Base-by-base conservation (phyloP, 257 asterid genomes). In the Striga asiatica region DNA sequence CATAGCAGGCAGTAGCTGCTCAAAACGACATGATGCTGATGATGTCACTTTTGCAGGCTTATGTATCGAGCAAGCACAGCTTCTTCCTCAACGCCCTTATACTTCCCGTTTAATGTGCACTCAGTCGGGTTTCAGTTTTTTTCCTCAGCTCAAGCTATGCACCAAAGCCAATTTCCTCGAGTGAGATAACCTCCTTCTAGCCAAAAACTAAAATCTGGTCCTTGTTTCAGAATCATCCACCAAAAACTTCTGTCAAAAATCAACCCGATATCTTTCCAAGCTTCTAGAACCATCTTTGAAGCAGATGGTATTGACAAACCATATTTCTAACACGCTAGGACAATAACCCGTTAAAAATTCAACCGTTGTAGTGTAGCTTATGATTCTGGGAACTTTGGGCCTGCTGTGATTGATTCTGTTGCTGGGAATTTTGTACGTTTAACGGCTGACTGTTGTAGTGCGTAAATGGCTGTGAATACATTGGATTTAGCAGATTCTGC, bases 391-490 rank as follows among this genome's bases (percentile, higher is more conserved):
- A 74, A 61, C 78, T 81, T 71, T 82, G 94, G 48, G 80, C 88
- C 58, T 71, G 93, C 66, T 83, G 87, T 59, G 74, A 50, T 27
- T 78, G 66, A 45, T 72, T 84, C 56, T 80, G 95, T 49, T 74
- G 97, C 73, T 80, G 97, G 48, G 87, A 46, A 54, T 74, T 67
- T 73, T 76, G 95, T 70, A 77, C 61, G 51, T 74, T 83, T 28
- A 60, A 68, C 6, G 89, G 92, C 76, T 74, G 94, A 0, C 92
- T 31, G 55, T 72, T 87, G 75, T 87, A 87, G 75, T 77, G 95
- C 5, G 76, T 72, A 47, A 78, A 84, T 23, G 98, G 96, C 74
- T 87, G 98, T 24, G 94, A 78, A 59, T 84, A 84, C 20, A 82
- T 80, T 37, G 96, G 96, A 74, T 84, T 82, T 69, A 75, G 67